phyloP scores from a whole-genome alignment of 2,329 filamentous ascomycete species.

The Cladophialophora yegresii region DNA sequence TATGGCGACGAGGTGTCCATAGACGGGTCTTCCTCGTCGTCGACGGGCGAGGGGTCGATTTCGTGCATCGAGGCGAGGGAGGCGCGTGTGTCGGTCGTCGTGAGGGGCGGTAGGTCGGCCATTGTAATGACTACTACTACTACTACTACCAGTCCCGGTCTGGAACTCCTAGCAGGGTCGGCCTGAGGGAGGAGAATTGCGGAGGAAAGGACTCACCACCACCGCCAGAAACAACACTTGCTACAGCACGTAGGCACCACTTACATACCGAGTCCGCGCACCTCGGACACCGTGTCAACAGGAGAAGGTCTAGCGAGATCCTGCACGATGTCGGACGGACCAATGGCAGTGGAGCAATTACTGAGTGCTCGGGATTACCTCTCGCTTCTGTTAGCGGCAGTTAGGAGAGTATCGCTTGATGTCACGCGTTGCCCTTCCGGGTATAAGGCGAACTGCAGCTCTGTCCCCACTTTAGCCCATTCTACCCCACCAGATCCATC shows the following conservation, averaged over 20 bases:
- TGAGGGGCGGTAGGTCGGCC: conserved; percentile 27
- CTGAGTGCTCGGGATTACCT: neutral
- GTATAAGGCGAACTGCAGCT: too few species aligned
- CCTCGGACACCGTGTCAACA: neutral
- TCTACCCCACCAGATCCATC: neutral
- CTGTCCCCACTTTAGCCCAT: too few species aligned
- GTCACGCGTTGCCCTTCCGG: too few species aligned
- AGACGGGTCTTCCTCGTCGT: conserved; percentile 51
- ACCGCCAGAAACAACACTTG: neutral
- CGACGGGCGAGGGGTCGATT: conserved; percentile 80
- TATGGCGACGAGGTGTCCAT: conserved; percentile 49
- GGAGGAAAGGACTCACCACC: neutral
- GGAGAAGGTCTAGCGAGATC: neutral
- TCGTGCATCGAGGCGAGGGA: conserved; percentile 68
- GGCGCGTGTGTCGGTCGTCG: conserved; percentile 24
- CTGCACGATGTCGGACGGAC: neutral
- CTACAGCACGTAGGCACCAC: too few species aligned
- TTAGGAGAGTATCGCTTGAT: too few species aligned
- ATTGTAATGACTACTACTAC: conserved; percentile 9
- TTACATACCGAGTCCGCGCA: too few species aligned
- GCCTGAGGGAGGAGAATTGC: neutral
- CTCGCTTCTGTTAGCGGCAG: neutral
- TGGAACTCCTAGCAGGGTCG: neutral
- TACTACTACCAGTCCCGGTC: neutral
- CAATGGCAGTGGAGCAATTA: neutral